phyloP scores from a whole-genome alignment of 495 filamentous ascomycete species.

The Staphylotrichum tortipilum region DNA sequence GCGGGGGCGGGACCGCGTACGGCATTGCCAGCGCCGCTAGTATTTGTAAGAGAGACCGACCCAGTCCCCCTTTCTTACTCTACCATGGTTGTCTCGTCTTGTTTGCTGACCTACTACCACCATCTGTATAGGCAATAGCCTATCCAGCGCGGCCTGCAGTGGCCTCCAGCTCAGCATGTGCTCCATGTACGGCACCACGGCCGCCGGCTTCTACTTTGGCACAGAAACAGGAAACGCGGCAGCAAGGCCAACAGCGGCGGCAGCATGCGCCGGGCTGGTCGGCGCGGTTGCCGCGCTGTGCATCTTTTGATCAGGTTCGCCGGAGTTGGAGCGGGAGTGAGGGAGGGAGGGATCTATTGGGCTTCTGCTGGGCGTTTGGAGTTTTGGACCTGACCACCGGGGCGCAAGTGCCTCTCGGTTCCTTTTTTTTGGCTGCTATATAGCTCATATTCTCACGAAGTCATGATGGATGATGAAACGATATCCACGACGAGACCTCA shows the following conservation, averaged over 20 bases:
- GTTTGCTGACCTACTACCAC: background rate
- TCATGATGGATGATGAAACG: slow-evolving; percentile 1
- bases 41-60: slow-evolving; percentile 58
- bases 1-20: slow-evolving; percentile 23
- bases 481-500: too few species aligned
- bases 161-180: slow-evolving; percentile 22
- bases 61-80: too few species aligned
- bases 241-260: slow-evolving; percentile 15
- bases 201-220: slow-evolving; percentile 23
- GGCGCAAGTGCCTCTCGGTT: background rate
- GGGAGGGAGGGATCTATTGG: too few species aligned
- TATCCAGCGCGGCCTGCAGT: slow-evolving; percentile 22
- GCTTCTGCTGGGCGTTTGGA: too few species aligned
- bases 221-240: slow-evolving; percentile 16
- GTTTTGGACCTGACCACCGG: too few species aligned
- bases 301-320: background rate
- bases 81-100: background rate
- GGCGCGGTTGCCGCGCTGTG: slow-evolving; percentile 18
- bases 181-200: slow-evolving; percentile 17
- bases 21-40: slow-evolving; percentile 45
- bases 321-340: background rate
- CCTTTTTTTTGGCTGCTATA: background rate
- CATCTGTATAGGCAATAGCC: slow-evolving; percentile 18
- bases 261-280: slow-evolving; percentile 13
- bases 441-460: background rate